These are phyloP conservation scores for Corniculantispora saksenae DNA, from an alignment of 2,329 filamentous ascomycete species.

Conservation along the genomic window DNA sequence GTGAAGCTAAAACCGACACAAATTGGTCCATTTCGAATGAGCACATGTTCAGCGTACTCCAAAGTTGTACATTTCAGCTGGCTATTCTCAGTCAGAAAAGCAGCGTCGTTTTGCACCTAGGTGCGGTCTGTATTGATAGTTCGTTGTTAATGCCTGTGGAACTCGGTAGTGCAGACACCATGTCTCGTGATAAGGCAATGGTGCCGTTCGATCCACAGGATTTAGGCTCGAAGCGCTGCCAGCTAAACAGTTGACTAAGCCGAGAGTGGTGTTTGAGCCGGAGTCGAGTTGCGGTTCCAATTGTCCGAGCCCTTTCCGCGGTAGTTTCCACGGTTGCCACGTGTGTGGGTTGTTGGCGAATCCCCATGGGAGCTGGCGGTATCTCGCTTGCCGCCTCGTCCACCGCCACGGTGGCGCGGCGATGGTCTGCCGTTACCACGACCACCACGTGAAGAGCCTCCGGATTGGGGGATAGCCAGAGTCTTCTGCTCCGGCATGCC, in stretches of 20 bases:
- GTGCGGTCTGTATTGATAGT: constrained; percentile 1
- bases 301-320: constrained; percentile 42
- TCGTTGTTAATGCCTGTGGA: not conserved
- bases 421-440: constrained; percentile 31
- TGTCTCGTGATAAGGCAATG: not conserved
- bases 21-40: constrained; percentile 7
- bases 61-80: constrained; percentile 27
- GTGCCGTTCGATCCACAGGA: not conserved
- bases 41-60: constrained; percentile 21
- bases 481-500: constrained; percentile 42
- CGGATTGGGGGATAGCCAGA: constrained; percentile 38
- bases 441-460: constrained; percentile 33
- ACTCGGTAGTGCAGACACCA: not conserved
- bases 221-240: not conserved
- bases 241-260: constrained; percentile 19
- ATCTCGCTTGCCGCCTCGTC: constrained; percentile 38
- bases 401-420: constrained; percentile 33
- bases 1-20: constrained; percentile 2
- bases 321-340: constrained; percentile 42
- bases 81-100: not conserved
- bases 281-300: constrained; percentile 38
- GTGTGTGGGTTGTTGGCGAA: constrained; percentile 27
- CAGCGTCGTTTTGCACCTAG: constrained; percentile 18
- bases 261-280: constrained; percentile 26
- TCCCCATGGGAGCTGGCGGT: constrained; percentile 31